Conservation (phyloP, 163 green algal species). For the Coccomyxa subellipsoidea region DNA sequence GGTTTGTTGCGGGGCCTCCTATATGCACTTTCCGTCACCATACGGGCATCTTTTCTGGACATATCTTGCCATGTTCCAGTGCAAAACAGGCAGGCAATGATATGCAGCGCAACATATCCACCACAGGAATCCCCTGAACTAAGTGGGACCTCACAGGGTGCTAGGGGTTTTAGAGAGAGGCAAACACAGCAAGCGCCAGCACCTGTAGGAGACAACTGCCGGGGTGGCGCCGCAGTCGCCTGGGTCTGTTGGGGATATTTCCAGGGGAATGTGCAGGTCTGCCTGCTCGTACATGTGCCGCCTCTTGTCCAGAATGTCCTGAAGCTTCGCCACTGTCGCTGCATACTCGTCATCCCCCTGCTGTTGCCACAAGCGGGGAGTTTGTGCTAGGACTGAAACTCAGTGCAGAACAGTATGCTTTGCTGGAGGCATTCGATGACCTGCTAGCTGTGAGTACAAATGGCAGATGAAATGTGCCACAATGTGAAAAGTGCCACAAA, state of each 20-base stretch:
- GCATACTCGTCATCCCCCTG: constrained; percentile 26
- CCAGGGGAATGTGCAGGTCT: constrained; percentile 48
- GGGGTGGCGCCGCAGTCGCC: constrained; percentile 19
- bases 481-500: no score
- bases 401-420: neutral
- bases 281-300: constrained; percentile 64
- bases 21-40: no score
- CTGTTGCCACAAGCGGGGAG: neutral
- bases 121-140: neutral
- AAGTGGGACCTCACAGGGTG: neutral
- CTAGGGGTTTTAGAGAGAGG: neutral
- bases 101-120: neutral
- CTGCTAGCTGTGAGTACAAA: no score
- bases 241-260: constrained; percentile 25
- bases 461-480: no score
- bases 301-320: constrained; percentile 58
- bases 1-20: no score
- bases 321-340: constrained; percentile 39
- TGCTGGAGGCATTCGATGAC: neutral
- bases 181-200: neutral
- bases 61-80: no score
- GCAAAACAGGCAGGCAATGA: no score
- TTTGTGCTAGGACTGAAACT: no score
- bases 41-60: no score
- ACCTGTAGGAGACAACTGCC: constrained; percentile 33